A percentile compares a stretch with the other conserved stretches of the same genome.
Evolutionary conservation across 495 filamentous ascomycete species (phyloP).

Genomic region (Penicillium riverlandense): DNA sequence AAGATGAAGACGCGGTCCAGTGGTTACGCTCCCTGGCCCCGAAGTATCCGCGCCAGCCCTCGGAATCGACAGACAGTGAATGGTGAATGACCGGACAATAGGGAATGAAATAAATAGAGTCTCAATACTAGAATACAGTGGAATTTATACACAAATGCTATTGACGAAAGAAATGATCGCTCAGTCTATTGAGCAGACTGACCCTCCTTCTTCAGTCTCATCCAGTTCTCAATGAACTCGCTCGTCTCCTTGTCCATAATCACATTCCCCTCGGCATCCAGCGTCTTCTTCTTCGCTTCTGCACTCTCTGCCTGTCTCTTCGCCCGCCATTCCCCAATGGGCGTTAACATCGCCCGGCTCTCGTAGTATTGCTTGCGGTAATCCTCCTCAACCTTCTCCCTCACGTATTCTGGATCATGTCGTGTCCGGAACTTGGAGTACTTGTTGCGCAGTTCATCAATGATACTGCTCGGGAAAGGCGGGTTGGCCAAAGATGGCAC

Average conservation of each 20-base stretch:
- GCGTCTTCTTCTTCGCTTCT: slow-evolving; percentile 15
- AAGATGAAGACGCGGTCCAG: background rate
- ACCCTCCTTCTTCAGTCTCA: slow-evolving; percentile 11
- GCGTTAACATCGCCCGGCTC: slow-evolving; percentile 42
- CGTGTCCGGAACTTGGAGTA: slow-evolving; percentile 77
- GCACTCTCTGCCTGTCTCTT: slow-evolving; percentile 15
- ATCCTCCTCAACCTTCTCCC: slow-evolving; percentile 50
- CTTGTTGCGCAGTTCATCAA: slow-evolving; percentile 84
- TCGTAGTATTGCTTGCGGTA: slow-evolving; percentile 51
- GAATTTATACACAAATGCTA: slow-evolving; percentile 31
- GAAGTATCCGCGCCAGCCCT: slow-evolving; percentile 1
- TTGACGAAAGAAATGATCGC: no score
- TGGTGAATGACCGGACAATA: no score
- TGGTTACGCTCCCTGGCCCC: slow-evolving; percentile 1
- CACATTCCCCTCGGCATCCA: slow-evolving; percentile 30
- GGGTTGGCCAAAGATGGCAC: slow-evolving; percentile 62
- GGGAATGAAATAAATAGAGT: slow-evolving; percentile 1
- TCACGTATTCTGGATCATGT: slow-evolving; percentile 56
- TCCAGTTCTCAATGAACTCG: slow-evolving; percentile 29
- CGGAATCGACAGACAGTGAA: no score
- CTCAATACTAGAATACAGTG: slow-evolving; percentile 29
- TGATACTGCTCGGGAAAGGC: slow-evolving; percentile 71
- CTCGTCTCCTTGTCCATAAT: slow-evolving; percentile 24
- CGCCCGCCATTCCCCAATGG: slow-evolving; percentile 24
- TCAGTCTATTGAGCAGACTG: slow-evolving; percentile 3